A percentile compares a stretch with the other conserved stretches of the same genome.
Evolutionary conservation across 345 rosid species (phyloP).

Genomic region (Lagerstroemia speciosa): DNA sequence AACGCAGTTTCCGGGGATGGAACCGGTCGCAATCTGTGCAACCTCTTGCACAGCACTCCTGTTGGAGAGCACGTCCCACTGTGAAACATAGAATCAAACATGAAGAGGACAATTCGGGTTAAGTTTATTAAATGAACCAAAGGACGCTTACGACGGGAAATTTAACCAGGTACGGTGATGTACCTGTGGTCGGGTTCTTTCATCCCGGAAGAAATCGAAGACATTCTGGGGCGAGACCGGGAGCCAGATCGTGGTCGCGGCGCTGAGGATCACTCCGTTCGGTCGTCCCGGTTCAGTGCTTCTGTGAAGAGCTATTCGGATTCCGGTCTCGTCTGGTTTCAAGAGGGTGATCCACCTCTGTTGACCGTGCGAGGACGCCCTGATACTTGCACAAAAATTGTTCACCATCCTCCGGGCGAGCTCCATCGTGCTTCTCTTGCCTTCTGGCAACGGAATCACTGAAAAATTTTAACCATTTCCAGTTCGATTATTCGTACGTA

Average conservation of each 20-base stretch:
- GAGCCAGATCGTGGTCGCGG: constrained; percentile 92
- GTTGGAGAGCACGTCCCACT: constrained; percentile 97
- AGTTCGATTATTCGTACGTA: background rate
- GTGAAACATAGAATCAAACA: background rate
- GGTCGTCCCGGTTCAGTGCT: constrained; percentile 74
- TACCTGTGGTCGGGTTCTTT: constrained; percentile 89
- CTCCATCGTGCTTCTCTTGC: constrained; percentile 94
- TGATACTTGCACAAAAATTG: constrained; percentile 69
- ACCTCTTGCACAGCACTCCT: constrained; percentile 87
- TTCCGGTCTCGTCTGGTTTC: constrained; percentile 54
- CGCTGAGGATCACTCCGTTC: constrained; percentile 76
- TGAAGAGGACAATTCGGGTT: background rate
- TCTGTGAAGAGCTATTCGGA: constrained; percentile 75
- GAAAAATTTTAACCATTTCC: constrained; percentile 7
- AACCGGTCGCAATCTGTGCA: constrained; percentile 83
- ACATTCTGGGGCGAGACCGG: constrained; percentile 64
- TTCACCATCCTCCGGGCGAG: constrained; percentile 88
- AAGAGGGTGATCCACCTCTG: constrained; percentile 61
- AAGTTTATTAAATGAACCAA: background rate
- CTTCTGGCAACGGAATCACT: constrained; percentile 81
- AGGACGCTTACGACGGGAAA: background rate
- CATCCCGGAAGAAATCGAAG: constrained; percentile 84
- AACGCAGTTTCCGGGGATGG: constrained; percentile 87
- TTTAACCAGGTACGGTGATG: background rate
- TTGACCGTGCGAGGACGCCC: constrained; percentile 52